Evolutionary conservation across 345 rosid genomes (phyloP), one percentile per base, ranked within the genome.

Genomic region (Citrus glauca): DNA sequence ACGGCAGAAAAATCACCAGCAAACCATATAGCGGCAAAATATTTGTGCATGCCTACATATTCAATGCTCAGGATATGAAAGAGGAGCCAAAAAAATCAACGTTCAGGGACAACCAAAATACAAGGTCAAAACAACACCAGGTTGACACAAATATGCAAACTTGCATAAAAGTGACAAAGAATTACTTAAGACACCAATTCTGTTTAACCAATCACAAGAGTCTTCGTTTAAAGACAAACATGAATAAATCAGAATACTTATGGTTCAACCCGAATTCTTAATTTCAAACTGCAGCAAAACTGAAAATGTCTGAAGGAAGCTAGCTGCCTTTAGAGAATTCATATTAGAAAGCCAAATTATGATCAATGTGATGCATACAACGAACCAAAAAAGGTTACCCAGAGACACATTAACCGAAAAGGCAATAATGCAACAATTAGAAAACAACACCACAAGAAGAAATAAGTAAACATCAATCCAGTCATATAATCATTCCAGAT

Each of bases 401-500:
- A 76, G 68, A 64, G 55, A 37, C 28, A 22, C 72, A 28, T 63
- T n/a, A 2, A 70, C 24, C n/a, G 19, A 70, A 57, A 50, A 22
- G 3, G 57, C 60, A 62, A 67, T 38, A 57, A 50, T 13, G 50
- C 50, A 57, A 63, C 22, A 60, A 28, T 24, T 40, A 70, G 50
- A 16, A 69, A 27, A 14, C 37, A 27, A 6, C 61, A 20, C 45
- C 33, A 48, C n/a, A 53, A 32, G 50, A 45, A 45, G 4, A 30
- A 37, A 40, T 22, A 76, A 45, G 10, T 9, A 7, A 59, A 60
- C n/a, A 30, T 14, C 32, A 79, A 57, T 17, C 38, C 50, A 74
- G 38, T 69, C 66, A 25, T 80, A 77, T 77, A 66, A 2, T 66
- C 40, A 66, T 28, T 2, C 24, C 25, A n/a, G 77, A 75, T 74